Base-by-base conservation (phyloP, 2,329 filamentous ascomycete species). In the Cladosporium oxysporum region DNA sequence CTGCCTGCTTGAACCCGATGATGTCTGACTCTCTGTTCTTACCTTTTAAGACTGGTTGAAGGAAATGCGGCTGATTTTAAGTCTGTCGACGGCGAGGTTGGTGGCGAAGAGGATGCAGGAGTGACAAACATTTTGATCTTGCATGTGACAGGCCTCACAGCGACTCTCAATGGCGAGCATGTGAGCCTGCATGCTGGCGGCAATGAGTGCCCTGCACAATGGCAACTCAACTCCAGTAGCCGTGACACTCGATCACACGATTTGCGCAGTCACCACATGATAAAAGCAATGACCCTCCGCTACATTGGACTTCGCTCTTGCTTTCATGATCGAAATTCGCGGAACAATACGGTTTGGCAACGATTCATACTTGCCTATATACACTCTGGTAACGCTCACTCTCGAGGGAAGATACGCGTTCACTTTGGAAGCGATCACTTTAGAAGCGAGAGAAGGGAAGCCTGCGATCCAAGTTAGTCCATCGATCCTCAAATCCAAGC, bases 391-490 rank as follows among this genome's bases (percentile, higher is more conserved):
- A n/a, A 11, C 7, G 16, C 26, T 61, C 29, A 28, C 64, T 58
- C 69, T 76, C 83, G 70, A 84, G 83, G 59, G 82, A 77, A n/a
- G 81, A 80, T 71, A 80, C 7, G 12, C 33, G 33, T 28, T 62
- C 31, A 28, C 64, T 61, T 69, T 77, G 83, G 70, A 84, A 83
- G 60, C 82, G 77, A 23, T 62, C 31, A 28, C 64, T 61, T 69
- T 77, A 84, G 71, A 84, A 84, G 60, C 82, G 78, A 23, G 81
- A 80, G 72, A 80, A 83, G 29, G 82, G 81, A 26, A 84, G 71
- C 82, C 82, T 84, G 53, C 10, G 57, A 31, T 16, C 60, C 44
- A 21, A 16, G 61, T 71, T 49, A 72, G 66, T 41, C 18, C 58
- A 63, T 12, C 23, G 14, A n/a, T n/a, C 44, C n/a, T 10, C 35